Evolutionary conservation across 179 eudicot genomes (phyloP).

Genomic region (Nepenthes alata): DNA sequence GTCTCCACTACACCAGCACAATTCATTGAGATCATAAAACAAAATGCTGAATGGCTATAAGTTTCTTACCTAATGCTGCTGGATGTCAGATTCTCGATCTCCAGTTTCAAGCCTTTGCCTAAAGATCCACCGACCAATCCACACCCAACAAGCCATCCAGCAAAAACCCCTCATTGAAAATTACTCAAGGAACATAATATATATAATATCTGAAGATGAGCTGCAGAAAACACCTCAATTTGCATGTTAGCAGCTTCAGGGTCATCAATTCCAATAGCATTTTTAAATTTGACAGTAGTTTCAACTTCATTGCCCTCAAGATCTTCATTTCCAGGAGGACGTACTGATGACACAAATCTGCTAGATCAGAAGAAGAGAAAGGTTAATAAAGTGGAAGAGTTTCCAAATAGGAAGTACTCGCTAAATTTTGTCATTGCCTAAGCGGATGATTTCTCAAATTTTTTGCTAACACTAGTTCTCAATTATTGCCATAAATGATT

Average conservation of each 20-base stretch:
- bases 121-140: conserved; percentile 79
- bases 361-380: conserved; percentile 4
- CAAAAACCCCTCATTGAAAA: not conserved
- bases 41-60: conserved; percentile 2
- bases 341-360: conserved; percentile 65
- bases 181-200: not conserved
- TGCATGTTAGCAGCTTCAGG: conserved; percentile 99
- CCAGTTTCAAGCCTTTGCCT: conserved; percentile 98
- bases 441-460: too few species aligned
- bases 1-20: conserved; percentile 6
- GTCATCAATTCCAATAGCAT: conserved; percentile 80
- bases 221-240: conserved; percentile 51
- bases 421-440: too few species aligned
- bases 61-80: conserved; percentile 80
- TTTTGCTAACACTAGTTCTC: too few species aligned
- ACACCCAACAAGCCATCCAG: conserved; percentile 7
- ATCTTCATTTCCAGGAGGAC: conserved; percentile 68
- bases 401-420: too few species aligned
- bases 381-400: not conserved
- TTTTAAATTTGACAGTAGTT: conserved; percentile 57
- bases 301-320: conserved; percentile 86
- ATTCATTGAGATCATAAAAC: not conserved
- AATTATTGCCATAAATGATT: too few species aligned
- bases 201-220: not conserved
- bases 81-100: conserved; percentile 67